phyloP scores from a whole-genome alignment of 306 rosid genomes.

The Casuarina glauca region DNA sequence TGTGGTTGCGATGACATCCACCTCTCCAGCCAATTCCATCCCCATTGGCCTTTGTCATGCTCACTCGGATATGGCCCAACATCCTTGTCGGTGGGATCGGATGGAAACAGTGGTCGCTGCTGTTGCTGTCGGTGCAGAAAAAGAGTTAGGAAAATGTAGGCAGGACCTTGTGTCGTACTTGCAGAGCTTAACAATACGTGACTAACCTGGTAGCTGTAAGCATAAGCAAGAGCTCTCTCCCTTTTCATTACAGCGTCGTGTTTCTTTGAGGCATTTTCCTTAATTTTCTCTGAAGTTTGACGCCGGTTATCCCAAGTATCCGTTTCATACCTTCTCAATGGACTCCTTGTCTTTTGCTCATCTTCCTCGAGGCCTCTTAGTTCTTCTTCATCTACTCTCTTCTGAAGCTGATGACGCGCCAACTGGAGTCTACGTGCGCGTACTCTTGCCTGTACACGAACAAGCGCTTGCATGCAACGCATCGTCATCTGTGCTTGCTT shows the following conservation, averaged over 20 bases:
- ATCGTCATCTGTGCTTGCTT: conserved; percentile 96
- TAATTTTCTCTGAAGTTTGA: conserved; percentile 42
- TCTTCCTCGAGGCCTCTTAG: conserved; percentile 28
- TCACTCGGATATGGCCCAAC: conserved; percentile 31
- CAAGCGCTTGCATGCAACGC: conserved; percentile 97
- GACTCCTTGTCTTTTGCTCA: conserved; percentile 44
- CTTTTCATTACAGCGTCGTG: conserved; percentile 65
- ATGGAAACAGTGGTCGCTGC: conserved; percentile 37
- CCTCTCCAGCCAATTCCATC: conserved; percentile 86
- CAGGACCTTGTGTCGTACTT: not conserved
- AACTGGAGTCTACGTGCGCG: conserved; percentile 71
- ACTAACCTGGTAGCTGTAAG: conserved; percentile 66
- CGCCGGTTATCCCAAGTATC: conserved; percentile 46
- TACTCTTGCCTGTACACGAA: conserved; percentile 81
- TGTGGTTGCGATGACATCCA: conserved; percentile 77
- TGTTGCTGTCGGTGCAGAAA: conserved; percentile 16
- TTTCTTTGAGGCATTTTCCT: conserved; percentile 46
- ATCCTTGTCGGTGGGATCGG: conserved; percentile 32
- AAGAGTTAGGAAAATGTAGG: not conserved
- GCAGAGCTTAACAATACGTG: not conserved
- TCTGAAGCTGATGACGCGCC: conserved; percentile 48
- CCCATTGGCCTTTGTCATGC: conserved; percentile 56
- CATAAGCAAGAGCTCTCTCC: conserved; percentile 84
- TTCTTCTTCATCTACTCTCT: conserved; percentile 21
- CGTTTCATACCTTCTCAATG: conserved; percentile 32